Conservation (phyloP, 805 yeast genomes). For the Zygosaccharomyces gambellarensis region DNA sequence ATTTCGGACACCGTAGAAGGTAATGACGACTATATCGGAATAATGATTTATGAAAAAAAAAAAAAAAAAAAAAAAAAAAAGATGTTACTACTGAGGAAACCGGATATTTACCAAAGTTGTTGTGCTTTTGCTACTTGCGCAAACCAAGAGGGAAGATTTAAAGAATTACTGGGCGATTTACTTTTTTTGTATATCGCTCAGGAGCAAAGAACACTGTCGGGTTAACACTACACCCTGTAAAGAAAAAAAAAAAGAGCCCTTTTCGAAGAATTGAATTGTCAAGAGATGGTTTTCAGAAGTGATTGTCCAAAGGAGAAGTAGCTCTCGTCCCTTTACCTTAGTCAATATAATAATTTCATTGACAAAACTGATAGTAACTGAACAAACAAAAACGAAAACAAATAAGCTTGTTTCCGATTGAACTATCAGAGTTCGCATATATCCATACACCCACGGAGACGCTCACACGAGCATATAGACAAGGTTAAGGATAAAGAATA, state of each 20-base stretch:
- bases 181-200: not conserved
- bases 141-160: not conserved
- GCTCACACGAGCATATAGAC: no score
- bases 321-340: not conserved
- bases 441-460: no score
- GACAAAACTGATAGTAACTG: no score
- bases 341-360: not conserved
- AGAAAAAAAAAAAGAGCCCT: not conserved
- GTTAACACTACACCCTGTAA: not conserved
- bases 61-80: not conserved
- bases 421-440: no score
- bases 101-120: not conserved
- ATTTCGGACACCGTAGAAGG: not conserved
- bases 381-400: no score
- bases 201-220: conserved; percentile 1
- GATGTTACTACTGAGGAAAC: not conserved
- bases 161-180: not conserved
- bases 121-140: not conserved
- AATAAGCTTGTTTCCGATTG: no score
- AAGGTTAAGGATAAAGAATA: not conserved
- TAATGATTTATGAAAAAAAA: no score
- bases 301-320: not conserved
- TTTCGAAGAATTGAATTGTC: not conserved
- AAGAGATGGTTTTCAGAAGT: not conserved
- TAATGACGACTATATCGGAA: not conserved